Evolutionary conservation across 495 filamentous ascomycete species (phyloP), one percentile per base, ranked within the genome.

Genomic region (Podospora sp.): DNA sequence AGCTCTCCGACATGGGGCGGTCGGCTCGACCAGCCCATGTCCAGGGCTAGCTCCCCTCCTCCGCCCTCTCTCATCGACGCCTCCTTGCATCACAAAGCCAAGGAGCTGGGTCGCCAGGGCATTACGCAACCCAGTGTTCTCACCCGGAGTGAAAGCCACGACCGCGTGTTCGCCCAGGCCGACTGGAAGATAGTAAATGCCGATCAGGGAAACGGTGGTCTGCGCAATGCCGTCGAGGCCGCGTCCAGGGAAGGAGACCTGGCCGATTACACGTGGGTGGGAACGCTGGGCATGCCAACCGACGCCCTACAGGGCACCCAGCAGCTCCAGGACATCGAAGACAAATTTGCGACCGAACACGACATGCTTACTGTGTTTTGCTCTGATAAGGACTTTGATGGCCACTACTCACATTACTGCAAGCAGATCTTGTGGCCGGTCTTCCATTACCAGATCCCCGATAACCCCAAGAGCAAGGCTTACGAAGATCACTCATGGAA

Each of bases 401-500:
- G 93, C 3, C 92, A 96, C 77, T 97, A 97, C 72, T 86, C 88
- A 12, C 93, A 97, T 77, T 97, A 93, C 69, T 97, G 92, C 85
- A 97, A 97, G 75, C 88, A 92, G 74, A 91, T 93, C 57, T 84
- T 94, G 22, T 93, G 91, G 91, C 91, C 91, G 7, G 92, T 97
- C 40, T 96, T 97, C 77, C 93, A 97, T 77, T 97, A 97, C 76
- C 92, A 96, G 76, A 95, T 97, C 67, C 94, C 94, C 1, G 94
- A 97, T 76, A 93, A 95, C 75, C 94, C 94, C 12, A 97, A 96
- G 83, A 97, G 92, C 87, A 97, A 97, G 81, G 94, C 94, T 0
- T 97, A 96, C 73, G 89, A 93, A 75, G 94, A 97, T 73, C 93
- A 97, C 71, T 97, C 93, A 1, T 97, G 92, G 92, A 86, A 92